Evolutionary conservation across 2,329 filamentous ascomycete genomes (phyloP), one percentile per base, ranked within the genome.

Genomic region (Emmonsiellopsis sp.): DNA sequence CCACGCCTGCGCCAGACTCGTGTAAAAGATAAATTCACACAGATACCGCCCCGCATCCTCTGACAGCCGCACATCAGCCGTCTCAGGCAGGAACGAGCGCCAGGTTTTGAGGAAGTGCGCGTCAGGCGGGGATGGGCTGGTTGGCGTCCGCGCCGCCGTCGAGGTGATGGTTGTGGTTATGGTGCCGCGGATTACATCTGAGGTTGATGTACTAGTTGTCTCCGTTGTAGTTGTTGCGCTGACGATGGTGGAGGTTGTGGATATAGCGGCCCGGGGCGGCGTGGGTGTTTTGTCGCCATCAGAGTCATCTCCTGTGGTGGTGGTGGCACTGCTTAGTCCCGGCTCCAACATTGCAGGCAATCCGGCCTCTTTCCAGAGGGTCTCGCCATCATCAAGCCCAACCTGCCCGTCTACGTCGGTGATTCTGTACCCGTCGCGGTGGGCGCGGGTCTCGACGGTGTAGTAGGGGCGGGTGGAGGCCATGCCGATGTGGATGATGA

Each of bases 401-500:
- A 65, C 57, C 7, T 62, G 53, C 2, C 76, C 81, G 60, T 90
- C 83, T n/a, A 90, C 80, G 65, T 94, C 89, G 16, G 72, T 72
- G 61, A 85, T 78, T 15, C 72, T 70, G 69, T 94, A 95, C 3
- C 85, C 85, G 61, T 87, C 83, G 38, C 86, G 79, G 63, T 87
- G 85, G 0, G 80, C 88, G 37, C 79, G 75, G 9, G 80, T 77
- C 72, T 95, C 89, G 7, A 92, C 73, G 9, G 80, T 79, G 67
- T 92, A 94, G 61, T 81, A 82, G 61, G 68, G 77, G 60, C 72
- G 80, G 63, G 67, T 86, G 65, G 66, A 73, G 0, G 88, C 87
- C 79, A 94, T 89, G 57, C 89, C 89, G 50, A 94, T 86, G 68
- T 94, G 89, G 3, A 95, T 68, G 20, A 83, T 77, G 32, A 86